Percentiles rank a stretch among this genome's conserved stretches.
Conservation (phyloP, 768 basidiomycete genomes). For the Rhodotorula sphaerocarpa region DNA sequence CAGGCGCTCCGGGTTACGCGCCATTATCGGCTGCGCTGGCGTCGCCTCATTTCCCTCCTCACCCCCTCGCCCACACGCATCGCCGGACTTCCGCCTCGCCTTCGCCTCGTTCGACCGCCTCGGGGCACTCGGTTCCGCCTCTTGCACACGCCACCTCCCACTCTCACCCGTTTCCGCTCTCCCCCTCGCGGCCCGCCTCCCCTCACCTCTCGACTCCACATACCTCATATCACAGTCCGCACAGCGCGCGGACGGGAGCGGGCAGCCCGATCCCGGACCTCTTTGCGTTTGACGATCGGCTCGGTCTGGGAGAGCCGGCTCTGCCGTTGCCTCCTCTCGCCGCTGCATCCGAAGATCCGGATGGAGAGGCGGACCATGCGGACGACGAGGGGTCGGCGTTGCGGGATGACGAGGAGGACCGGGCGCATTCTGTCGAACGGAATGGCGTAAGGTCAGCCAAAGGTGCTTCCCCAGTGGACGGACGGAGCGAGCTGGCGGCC, state of each 20-base stretch:
- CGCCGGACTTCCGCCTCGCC: not conserved
- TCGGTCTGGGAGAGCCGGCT: conserved; percentile 25
- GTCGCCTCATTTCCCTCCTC: not conserved
- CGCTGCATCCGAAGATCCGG: too few species aligned
- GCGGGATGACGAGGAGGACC: not conserved
- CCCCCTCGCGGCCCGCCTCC: conserved; percentile 16
- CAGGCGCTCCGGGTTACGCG: too few species aligned
- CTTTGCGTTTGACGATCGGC: not conserved
- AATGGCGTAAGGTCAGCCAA: too few species aligned
- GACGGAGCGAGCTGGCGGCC: too few species aligned
- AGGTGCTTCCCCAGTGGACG: too few species aligned
- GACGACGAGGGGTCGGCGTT: conserved; percentile 3
- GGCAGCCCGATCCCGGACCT: conserved; percentile 28
- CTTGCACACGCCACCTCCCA: not conserved
- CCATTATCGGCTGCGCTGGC: not conserved
- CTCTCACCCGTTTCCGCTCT: conserved; percentile 20
- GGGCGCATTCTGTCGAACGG: not conserved
- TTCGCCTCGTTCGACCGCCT: not conserved
- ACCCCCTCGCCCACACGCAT: not conserved
- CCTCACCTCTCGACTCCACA: conserved; percentile 16
- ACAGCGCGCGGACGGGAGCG: not conserved
- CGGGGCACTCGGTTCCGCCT: not conserved
- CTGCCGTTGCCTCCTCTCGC: conserved; percentile 5
- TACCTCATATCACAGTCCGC: not conserved
- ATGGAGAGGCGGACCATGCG: not conserved